Evolutionary conservation across 495 filamentous ascomycete species (phyloP).

Genomic region (Penicillium taxi): DNA sequence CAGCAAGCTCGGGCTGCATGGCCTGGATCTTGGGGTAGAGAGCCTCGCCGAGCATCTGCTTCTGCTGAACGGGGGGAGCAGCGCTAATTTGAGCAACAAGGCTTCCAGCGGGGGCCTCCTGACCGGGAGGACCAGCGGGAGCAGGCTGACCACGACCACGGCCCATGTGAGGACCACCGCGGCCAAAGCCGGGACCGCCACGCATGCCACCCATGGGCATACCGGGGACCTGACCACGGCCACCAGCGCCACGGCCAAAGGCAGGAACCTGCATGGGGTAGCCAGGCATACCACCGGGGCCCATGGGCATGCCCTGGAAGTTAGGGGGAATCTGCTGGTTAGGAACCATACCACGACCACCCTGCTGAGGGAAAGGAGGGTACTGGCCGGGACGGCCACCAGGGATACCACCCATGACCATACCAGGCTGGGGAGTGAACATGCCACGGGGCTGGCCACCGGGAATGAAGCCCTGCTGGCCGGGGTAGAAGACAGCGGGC

Average conservation of each 20-base stretch:
- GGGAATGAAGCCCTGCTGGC: constrained; percentile 76
- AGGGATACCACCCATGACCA: constrained; percentile 75
- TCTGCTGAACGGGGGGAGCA: constrained; percentile 66
- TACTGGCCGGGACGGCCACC: constrained; percentile 77
- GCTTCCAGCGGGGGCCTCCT: constrained; percentile 24
- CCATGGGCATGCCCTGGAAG: constrained; percentile 74
- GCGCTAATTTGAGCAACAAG: constrained; percentile 42
- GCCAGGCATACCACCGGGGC: constrained; percentile 46
- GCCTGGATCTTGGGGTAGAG: constrained; percentile 96
- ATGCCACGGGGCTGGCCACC: constrained; percentile 67
- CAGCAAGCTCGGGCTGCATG: constrained; percentile 87
- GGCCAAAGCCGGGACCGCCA: constrained; percentile 55
- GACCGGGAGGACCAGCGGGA: constrained; percentile 23
- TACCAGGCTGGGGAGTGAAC: constrained; percentile 75
- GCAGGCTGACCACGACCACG: constrained; percentile 41
- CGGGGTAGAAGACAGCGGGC: constrained; percentile 81
- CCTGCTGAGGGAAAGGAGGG: constrained; percentile 75
- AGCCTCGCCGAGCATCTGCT: constrained; percentile 95
- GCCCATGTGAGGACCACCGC: constrained; percentile 46
- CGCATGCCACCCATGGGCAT: constrained; percentile 67
- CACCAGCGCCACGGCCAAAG: constrained; percentile 62
- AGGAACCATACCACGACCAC: constrained; percentile 70
- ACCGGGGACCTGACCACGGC: constrained; percentile 67
- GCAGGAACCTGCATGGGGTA: constrained; percentile 50
- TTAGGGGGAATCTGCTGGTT: constrained; percentile 72